Evolutionary conservation across 2,329 filamentous ascomycete species (phyloP), one percentile per base, ranked within the genome.

Genomic region (Phyllosticta citriasiana): DNA sequence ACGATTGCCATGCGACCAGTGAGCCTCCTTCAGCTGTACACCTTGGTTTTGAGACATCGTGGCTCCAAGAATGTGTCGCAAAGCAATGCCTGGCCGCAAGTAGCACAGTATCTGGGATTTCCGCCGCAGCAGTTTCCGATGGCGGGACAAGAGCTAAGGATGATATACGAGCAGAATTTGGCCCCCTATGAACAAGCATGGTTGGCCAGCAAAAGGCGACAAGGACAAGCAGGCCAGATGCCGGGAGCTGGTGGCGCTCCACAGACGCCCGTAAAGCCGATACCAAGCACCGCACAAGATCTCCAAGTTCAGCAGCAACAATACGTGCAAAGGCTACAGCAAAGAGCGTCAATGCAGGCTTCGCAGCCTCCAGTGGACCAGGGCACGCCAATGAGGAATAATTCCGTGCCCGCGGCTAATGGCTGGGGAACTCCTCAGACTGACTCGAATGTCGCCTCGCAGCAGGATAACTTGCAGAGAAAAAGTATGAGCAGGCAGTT

Each of bases 11-110:
- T 91, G 59, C 85, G 89, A 10, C 83, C 82, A 0, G 79, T 97
- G 47, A 87, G 88, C 67, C 76, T 97, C 12, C 83, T 90, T 69
- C 82, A 86, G 63, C 79, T 97, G 2, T 97, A 95, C 72, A 84
- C 87, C 63, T 79, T 84, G 0, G 89, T 96, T 1, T 82, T 87
- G 66, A 92, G 88, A 67, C 80, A 83, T 65, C 89, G 89, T 25
- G 91, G 91, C 4, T 94, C 88, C 61, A 88, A 88, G 66, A 84
- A 82, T 63, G 84, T 95, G 2, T 87, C 84, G 0, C 81, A 82
- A 25, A 79, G 79, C 25, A 89, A 90, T 65, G 80, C 81, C 62
- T 97, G 94, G 94, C 78, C 80, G 1, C 82, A 85, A 57, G 79
- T 97, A 60, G 86, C 89, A 1, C 66, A 84, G 25, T 72, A 73